Base-by-base conservation (phyloP, 2,329 filamentous ascomycete genomes). In the Monosporascus sp. region DNA sequence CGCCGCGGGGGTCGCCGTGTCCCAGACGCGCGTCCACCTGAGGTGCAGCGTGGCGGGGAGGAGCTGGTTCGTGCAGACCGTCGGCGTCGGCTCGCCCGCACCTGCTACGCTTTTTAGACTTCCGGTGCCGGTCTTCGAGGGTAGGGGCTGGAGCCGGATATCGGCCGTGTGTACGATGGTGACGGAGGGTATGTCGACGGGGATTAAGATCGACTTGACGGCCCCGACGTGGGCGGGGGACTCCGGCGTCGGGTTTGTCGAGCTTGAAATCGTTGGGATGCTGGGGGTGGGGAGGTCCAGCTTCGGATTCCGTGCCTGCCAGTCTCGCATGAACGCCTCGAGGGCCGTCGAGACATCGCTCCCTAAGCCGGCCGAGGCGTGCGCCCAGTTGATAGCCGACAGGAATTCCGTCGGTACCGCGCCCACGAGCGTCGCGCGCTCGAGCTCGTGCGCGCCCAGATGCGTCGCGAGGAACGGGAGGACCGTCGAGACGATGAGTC, bases 101-200 rank as follows among this genome's bases (percentile, higher is more conserved):
- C 5, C 31, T 34, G 11, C 31, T 34, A 5, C 31, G 31, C 31
- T 14, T 34, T 5, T 11, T 5, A 34, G 11, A 14, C 31, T 34
- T 19, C 52, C 46, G 1, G 48, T 44, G 5, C 27, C 56, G 37
- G 17, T 59, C 44, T 52, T 65, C 62, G 52, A 65, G 69, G 64
- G 61, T 64, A 54, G 63, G 37, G 56, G 67, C 54, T 76, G 72
- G 2, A 90, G 70, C 27, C 76, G 74, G 27, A 93, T 79, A 50
- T 88, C 84, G 3, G 88, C 87, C 0, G 89, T 95, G 69, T 96
- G 88, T 0, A 97, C 82, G 20, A 96, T 83, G 48, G 90, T 84
- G 2, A 96, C 79, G 1, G 87, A 85, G 0, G 93, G 93, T 1
- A 99, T 84, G 54, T 96, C 91, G 16, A 99, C 92, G 0, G 92